A percentile compares a stretch with the other conserved stretches of the same genome.
Evolutionary conservation across 108 stramenopile species (phyloP).

Genomic region (Fragilaria crotonensis): DNA sequence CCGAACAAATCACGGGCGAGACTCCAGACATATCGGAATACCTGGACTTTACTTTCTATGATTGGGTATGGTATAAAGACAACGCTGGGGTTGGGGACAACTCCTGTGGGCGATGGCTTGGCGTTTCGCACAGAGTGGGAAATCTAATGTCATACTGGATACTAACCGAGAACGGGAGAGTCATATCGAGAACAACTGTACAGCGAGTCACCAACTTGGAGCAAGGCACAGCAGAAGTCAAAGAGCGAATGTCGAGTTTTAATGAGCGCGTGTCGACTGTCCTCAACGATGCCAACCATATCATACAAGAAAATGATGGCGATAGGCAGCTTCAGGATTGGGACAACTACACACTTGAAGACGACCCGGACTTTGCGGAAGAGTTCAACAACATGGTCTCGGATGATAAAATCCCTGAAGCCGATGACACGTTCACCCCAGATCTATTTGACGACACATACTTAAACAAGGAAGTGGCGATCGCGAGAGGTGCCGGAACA

Average conservation of each 20-base stretch:
- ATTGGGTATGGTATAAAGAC: no score
- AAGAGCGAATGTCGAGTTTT: no score
- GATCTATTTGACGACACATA: conserved; percentile 3
- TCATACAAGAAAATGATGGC: no score
- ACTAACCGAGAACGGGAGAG: conserved; percentile 6
- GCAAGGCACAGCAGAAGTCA: no score
- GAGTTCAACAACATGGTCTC: neutral
- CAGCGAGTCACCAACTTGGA: conserved; percentile 19
- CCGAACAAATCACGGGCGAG: no score
- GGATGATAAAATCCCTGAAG: conserved; percentile 3
- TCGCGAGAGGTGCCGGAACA: no score
- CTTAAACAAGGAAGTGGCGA: conserved; percentile 2
- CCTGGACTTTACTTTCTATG: conserved; percentile 35
- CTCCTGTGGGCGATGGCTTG: no score
- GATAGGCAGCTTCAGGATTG: no score
- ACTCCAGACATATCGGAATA: conserved; percentile 33
- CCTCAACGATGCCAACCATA: no score
- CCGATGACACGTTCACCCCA: conserved; percentile 7
- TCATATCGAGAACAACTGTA: conserved; percentile 18
- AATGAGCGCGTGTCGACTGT: no score
- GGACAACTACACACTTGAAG: no score
- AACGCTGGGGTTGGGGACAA: no score
- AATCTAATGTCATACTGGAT: conserved; percentile 25
- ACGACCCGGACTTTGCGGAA: conserved; percentile 3
- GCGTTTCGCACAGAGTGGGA: conserved; percentile 17